Conservation (phyloP, 1,284 basidiomycete species). For the Malassezia nana region DNA sequence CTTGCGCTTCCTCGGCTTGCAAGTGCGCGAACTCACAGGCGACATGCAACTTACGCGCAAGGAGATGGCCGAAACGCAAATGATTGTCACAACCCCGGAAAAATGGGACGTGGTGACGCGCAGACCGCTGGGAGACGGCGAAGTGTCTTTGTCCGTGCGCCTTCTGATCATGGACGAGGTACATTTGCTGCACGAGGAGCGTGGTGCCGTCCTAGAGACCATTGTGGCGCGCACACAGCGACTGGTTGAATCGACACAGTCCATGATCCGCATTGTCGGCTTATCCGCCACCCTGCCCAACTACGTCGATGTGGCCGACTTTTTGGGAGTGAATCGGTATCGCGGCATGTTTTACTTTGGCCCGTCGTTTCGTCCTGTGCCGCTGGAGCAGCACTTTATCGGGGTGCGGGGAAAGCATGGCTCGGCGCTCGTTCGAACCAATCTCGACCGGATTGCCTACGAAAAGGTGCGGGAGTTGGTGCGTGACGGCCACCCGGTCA, state of each 20-base stretch:
- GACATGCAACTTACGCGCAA: constrained; percentile 95
- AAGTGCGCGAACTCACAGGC: constrained; percentile 89
- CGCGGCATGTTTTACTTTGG: constrained; percentile 98
- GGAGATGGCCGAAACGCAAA: constrained; percentile 90
- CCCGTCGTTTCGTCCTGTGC: constrained; percentile 89
- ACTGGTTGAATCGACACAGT: constrained; percentile 90
- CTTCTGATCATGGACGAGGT: constrained; percentile 97
- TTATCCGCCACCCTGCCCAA: constrained; percentile 97
- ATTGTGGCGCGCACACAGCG: constrained; percentile 92
- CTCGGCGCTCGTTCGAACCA: constrained; percentile 64
- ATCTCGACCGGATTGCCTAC: constrained; percentile 80
- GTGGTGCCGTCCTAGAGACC: constrained; percentile 95
- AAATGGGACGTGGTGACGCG: constrained; percentile 99
- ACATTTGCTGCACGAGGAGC: constrained; percentile 91
- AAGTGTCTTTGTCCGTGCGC: constrained; percentile 74
- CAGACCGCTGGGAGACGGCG: constrained; percentile 91
- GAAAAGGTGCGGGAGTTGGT: constrained; percentile 57
- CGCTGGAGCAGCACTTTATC: constrained; percentile 93
- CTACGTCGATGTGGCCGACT: constrained; percentile 92
- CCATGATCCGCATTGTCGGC: constrained; percentile 93
- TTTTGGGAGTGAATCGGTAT: constrained; percentile 76
- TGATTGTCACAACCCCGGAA: constrained; percentile 97
- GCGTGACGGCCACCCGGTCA: constrained; percentile 68
- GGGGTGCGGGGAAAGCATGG: constrained; percentile 87
- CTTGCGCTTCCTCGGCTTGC: constrained; percentile 76